Evolutionary conservation across 2,329 filamentous ascomycete species (phyloP).

Genomic region (Cercospora nicotianae): DNA sequence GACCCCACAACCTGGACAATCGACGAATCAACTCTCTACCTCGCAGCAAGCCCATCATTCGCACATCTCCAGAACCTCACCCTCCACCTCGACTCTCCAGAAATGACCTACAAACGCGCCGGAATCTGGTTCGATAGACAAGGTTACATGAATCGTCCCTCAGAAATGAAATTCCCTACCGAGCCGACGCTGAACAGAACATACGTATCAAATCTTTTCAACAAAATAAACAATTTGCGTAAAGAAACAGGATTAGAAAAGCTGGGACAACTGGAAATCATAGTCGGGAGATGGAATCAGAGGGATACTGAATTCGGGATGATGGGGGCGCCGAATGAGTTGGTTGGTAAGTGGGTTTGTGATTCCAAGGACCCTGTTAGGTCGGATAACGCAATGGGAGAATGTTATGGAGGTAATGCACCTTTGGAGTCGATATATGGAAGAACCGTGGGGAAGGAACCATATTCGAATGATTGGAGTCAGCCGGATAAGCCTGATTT

Average conservation of each 20-base stretch:
- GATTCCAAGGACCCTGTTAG: neutral
- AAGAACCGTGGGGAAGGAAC: neutral
- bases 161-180: neutral
- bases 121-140: neutral
- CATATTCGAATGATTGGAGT: neutral
- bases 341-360: neutral
- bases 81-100: neutral
- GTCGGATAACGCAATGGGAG: neutral
- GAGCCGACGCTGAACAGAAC: neutral
- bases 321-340: neutral
- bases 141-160: neutral
- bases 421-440: neutral
- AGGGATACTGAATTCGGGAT: neutral
- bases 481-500: neutral
- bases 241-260: neutral
- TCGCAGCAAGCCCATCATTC: neutral
- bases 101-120: neutral
- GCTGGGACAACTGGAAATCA: neutral
- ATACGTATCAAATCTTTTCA: neutral
- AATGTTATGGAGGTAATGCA: neutral
- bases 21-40: neutral
- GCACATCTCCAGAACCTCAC: neutral
- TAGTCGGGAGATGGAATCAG: neutral
- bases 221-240: neutral
- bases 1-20: neutral